phyloP scores from a whole-genome alignment of 2,329 filamentous ascomycete species.

The Trichoderma semiorbis region DNA sequence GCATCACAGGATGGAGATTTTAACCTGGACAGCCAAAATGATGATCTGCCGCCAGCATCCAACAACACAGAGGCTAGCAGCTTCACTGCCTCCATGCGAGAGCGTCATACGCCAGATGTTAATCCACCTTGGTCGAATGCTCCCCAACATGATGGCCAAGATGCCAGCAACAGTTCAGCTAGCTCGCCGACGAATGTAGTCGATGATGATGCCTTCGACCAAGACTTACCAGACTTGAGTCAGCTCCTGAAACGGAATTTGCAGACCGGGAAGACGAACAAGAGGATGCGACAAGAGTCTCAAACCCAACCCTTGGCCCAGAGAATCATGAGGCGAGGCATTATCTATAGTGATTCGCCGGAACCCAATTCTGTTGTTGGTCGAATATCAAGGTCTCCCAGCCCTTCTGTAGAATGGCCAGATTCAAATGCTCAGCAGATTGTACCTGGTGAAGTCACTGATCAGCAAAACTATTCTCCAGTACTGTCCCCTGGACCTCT shows the following conservation, averaged over 20 bases:
- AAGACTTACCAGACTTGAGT: conserved; percentile 38
- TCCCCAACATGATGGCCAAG: conserved; percentile 28
- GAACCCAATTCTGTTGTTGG: conserved; percentile 20
- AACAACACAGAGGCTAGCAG: conserved; percentile 35
- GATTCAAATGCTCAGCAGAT: neutral
- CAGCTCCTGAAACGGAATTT: conserved; percentile 30
- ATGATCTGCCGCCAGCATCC: conserved; percentile 28
- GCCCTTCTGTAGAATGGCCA: neutral
- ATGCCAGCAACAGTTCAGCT: conserved; percentile 32
- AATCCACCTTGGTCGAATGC: conserved; percentile 29
- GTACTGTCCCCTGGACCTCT: neutral
- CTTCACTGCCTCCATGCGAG: conserved; percentile 21
- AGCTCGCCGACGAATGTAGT: conserved; percentile 37
- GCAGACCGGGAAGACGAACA: conserved; percentile 18
- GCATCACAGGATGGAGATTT: conserved; percentile 51
- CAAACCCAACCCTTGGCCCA: conserved; percentile 28
- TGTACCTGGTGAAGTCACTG: neutral
- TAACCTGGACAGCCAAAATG: conserved; percentile 49
- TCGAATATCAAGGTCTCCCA: neutral
- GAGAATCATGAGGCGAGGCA: conserved; percentile 31
- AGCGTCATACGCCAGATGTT: conserved; percentile 23
- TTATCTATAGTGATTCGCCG: conserved; percentile 33
- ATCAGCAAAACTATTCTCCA: neutral
- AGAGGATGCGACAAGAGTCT: conserved; percentile 25
- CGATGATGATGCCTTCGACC: conserved; percentile 35